A percentile compares a stretch with the other conserved stretches of the same genome.
phyloP scores from a whole-genome alignment of 2,329 filamentous ascomycete species.

The Verticillium zaregamsianum region DNA sequence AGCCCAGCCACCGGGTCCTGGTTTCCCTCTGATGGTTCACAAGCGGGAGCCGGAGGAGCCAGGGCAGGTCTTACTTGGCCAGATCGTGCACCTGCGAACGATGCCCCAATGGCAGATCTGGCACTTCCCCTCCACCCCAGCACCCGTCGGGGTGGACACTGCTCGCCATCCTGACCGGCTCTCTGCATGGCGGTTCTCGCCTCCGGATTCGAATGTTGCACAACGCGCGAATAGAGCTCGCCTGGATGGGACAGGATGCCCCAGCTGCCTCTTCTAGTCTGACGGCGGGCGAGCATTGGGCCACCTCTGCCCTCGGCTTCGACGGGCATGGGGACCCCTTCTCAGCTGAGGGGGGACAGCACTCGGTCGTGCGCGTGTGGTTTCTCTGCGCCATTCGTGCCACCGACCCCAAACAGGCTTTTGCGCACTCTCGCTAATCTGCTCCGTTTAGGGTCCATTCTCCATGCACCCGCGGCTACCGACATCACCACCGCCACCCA shows the following conservation, averaged over 20 bases:
- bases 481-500: conserved; percentile 6
- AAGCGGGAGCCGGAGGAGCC: neutral
- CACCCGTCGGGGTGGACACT: neutral
- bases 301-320: neutral
- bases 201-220: neutral
- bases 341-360: neutral
- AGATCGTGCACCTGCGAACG: conserved; percentile 10
- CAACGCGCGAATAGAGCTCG: neutral
- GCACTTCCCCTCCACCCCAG: neutral
- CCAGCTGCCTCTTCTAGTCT: neutral
- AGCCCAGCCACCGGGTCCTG: neutral
- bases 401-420: neutral
- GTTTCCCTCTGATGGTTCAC: neutral
- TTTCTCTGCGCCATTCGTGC: neutral
- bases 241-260: neutral
- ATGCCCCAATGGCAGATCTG: conserved; percentile 7
- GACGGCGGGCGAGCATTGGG: neutral
- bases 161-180: neutral
- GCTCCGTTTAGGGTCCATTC: conserved; percentile 9
- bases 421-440: conserved; percentile 12
- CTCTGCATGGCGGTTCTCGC: neutral
- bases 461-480: conserved; percentile 5
- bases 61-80: conserved; percentile 4
- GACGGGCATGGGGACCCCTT: neutral
- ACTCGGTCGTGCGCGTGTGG: neutral